Evolutionary conservation across 306 rosid species (phyloP).

Genomic region (Senna tora): DNA sequence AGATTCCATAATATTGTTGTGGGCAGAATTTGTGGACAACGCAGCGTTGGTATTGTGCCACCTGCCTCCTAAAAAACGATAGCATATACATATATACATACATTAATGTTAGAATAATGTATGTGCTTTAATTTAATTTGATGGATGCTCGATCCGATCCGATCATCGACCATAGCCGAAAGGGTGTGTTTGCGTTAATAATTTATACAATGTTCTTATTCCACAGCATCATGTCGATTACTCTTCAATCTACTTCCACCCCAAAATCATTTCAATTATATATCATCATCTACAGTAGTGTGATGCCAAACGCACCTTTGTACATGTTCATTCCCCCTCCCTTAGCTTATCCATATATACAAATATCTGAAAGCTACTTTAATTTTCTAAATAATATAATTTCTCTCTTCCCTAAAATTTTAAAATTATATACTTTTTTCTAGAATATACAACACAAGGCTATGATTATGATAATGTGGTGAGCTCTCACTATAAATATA

Average conservation of each 20-base stretch:
- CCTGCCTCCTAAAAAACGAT: slow-evolving; percentile 37
- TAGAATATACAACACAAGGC: slow-evolving; percentile 47
- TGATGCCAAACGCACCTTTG: slow-evolving; percentile 70
- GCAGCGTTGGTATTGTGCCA: slow-evolving; percentile 30
- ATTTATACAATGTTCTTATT: slow-evolving; percentile 50
- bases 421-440: slow-evolving; percentile 29
- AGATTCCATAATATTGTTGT: slow-evolving; percentile 36
- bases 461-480: slow-evolving; percentile 50
- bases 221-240: slow-evolving; percentile 37
- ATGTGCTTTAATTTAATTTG: slow-evolving; percentile 43
- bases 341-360: slow-evolving; percentile 84
- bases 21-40: slow-evolving; percentile 36
- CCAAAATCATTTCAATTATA: slow-evolving; percentile 38
- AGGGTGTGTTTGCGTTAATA: slow-evolving; percentile 34
- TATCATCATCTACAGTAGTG: slow-evolving; percentile 36
- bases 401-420: slow-evolving; percentile 49
- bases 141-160: slow-evolving; percentile 64
- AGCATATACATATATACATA: not conserved
- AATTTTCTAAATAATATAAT: not conserved
- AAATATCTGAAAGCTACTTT: slow-evolving; percentile 68
- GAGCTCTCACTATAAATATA: slow-evolving; percentile 69
- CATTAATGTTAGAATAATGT: slow-evolving; percentile 37
- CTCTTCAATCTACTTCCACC: slow-evolving; percentile 42
- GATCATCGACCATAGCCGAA: slow-evolving; percentile 50
- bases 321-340: slow-evolving; percentile 52